Evolutionary conservation across 352 stramenopile species (phyloP), one percentile per base, ranked within the genome.

Genomic region (Phytophthora ohioensis): DNA sequence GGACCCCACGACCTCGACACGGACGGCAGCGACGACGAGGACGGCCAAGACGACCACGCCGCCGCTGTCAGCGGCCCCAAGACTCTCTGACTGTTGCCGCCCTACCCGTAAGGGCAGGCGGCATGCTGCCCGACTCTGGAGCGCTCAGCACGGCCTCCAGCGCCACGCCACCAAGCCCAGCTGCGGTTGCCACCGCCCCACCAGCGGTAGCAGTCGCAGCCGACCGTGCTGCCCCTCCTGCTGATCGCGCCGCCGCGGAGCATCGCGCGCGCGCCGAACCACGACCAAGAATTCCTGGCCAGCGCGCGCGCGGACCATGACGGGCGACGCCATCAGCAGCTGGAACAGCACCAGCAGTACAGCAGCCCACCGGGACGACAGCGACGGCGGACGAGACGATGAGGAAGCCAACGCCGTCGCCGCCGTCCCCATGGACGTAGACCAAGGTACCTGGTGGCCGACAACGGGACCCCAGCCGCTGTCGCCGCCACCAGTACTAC

Each of bases 351-450:
- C 0, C 12, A 21, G 39, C 39, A 46, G 12, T 5, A 21, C 39
- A 15, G 17, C 3, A 5, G 4, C 0, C 4, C 39, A 46, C 2
- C 12, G 13, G 39, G 39, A 46, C 12, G 39, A 21, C 12, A 17
- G 15, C 4, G 38, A 43, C 38, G 38, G 8, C 38, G 15, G 4
- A 3, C 8, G 15, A 4, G 1, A 43, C 11, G 38, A 43, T 13
- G 9, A 43, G 17, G 38, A 43, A 5, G 38, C 11, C 4, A 9
- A 1, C 1, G 47, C 10, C 4, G 47, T 31, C 27, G 30, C 32
- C 4, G 47, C 31, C 17, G 47, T 55, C 27, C 47, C 48, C 48
- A 56, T 56, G 48, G 48, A 56, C 48, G 48, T 56, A 7, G 48
- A 56, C 31, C 12, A 32, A 21, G 48, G 13, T 21, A 15, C 48